Conservation (phyloP, 2,329 filamentous ascomycete species). For the Alternaria postmessia region DNA sequence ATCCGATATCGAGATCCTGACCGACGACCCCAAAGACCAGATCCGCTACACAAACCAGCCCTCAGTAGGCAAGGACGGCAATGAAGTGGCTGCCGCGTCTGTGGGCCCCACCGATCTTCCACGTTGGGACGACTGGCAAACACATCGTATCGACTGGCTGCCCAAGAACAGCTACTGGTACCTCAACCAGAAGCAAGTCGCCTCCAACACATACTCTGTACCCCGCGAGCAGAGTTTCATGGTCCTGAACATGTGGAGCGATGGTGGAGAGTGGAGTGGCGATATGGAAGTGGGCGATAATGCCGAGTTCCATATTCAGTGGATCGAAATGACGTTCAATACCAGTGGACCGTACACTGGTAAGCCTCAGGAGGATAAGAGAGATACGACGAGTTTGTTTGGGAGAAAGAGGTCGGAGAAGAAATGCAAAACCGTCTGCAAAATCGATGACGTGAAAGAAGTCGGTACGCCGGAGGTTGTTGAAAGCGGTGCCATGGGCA, state of each 20-base stretch:
- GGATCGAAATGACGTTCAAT: constrained; percentile 68
- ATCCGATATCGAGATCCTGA: constrained; percentile 63
- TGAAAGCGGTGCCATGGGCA: constrained; percentile 23
- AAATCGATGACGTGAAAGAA: constrained; percentile 47
- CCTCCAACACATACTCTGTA: constrained; percentile 64
- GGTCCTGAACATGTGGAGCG: constrained; percentile 68
- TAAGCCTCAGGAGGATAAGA: constrained; percentile 22
- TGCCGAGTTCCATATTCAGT: constrained; percentile 67
- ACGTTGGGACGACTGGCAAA: constrained; percentile 65
- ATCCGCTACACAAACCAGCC: constrained; percentile 69
- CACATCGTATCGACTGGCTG: constrained; percentile 69
- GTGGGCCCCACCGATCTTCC: constrained; percentile 58
- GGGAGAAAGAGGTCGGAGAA: constrained; percentile 35
- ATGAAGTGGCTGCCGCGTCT: constrained; percentile 59
- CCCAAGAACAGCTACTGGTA: constrained; percentile 64
- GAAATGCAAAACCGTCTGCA: constrained; percentile 48
- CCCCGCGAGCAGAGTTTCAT: constrained; percentile 62
- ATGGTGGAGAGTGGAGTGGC: constrained; percentile 67
- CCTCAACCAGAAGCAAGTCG: constrained; percentile 60
- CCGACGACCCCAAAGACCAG: constrained; percentile 53
- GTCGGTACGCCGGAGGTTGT: constrained; percentile 48
- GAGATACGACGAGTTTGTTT: constrained; percentile 21
- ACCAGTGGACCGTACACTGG: constrained; percentile 47
- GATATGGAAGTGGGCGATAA: constrained; percentile 62
- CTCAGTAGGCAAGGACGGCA: constrained; percentile 56